These are phyloP conservation scores for Jacaranda mimosifolia DNA, from an alignment of 257 asterid genomes.

Conservation along the genomic window DNA sequence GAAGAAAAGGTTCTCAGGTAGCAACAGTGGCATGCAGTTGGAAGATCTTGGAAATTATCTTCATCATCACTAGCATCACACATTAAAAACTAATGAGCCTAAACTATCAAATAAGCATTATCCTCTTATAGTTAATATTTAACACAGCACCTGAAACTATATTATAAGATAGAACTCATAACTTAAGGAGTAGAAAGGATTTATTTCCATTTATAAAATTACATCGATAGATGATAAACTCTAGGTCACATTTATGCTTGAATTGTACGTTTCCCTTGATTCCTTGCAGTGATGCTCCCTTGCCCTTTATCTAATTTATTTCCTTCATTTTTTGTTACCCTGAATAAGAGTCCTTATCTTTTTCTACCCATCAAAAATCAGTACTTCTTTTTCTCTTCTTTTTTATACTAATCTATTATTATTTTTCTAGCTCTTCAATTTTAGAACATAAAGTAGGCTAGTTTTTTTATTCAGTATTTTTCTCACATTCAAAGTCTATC, in stretches of 20 bases:
- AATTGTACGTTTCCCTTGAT: neutral
- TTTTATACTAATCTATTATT: neutral
- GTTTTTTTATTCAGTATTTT: neutral
- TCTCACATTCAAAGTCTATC: neutral
- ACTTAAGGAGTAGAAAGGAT: no score
- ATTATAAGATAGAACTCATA: neutral
- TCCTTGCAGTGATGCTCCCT: neutral
- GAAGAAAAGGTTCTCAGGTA: conserved; percentile 26
- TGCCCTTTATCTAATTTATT: no score
- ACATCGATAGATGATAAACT: neutral
- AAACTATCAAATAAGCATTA: neutral
- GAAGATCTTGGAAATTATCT: neutral
- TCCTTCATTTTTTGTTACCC: neutral
- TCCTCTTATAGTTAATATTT: neutral
- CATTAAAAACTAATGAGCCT: neutral
- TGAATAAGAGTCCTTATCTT: neutral
- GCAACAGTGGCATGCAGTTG: no score
- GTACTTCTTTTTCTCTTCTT: neutral
- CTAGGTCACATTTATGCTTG: neutral
- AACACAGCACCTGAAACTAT: neutral
- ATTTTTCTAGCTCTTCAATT: neutral
- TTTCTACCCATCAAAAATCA: neutral
- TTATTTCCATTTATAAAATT: neutral
- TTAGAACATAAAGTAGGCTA: neutral
- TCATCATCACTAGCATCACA: neutral